Evolutionary conservation across 1,284 basidiomycete genomes (phyloP).

Genomic region (Irpex lacteus): DNA sequence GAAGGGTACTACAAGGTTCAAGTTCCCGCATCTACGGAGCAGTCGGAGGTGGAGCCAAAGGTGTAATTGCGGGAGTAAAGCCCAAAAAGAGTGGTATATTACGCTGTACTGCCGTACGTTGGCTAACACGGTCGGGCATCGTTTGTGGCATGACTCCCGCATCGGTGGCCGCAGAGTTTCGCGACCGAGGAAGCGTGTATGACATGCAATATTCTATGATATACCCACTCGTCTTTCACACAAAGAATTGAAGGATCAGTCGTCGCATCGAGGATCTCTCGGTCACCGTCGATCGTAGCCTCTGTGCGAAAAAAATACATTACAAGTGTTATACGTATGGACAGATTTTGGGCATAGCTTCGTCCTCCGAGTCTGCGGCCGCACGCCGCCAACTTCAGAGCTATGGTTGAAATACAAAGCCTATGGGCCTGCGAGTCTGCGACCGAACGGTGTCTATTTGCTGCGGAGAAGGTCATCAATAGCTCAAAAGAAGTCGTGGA

Average conservation of each 20-base stretch:
- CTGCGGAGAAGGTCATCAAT: background rate
- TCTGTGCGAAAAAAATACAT: no score
- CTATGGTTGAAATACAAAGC: no score
- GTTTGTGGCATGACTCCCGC: no score
- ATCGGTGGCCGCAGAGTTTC: no score
- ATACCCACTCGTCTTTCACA: background rate
- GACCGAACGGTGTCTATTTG: background rate
- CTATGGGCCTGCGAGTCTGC: background rate
- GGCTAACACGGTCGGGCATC: no score
- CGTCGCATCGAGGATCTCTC: background rate
- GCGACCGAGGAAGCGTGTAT: background rate
- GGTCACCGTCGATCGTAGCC: no score
- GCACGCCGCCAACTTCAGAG: no score
- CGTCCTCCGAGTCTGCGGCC: no score
- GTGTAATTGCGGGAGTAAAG: background rate
- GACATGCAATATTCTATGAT: background rate
- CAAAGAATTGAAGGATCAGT: background rate
- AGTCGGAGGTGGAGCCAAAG: background rate
- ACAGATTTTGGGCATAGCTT: no score
- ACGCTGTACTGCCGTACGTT: no score
- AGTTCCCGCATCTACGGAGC: slow-evolving; percentile 20
- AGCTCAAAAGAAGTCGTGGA: background rate
- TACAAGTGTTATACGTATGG: no score
- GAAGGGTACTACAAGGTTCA: slow-evolving; percentile 36
- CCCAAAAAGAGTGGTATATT: no score